Conservation (phyloP, 371 early-diverging fungal species). For the Mucor mucedo region DNA sequence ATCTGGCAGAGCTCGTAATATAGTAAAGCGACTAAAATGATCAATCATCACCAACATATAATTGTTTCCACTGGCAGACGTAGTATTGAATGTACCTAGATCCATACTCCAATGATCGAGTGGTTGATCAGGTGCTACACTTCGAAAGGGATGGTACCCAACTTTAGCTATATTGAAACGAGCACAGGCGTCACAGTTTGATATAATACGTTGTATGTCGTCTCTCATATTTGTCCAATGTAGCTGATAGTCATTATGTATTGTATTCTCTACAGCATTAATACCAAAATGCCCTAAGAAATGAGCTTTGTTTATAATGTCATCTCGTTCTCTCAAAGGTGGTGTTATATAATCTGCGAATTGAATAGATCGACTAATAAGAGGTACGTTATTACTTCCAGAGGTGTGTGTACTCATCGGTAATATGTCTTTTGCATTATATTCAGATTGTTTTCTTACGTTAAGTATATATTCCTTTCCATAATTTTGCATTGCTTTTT, state of each 20-base stretch:
- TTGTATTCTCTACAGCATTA: slow-evolving; percentile 6
- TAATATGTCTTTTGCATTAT: no score
- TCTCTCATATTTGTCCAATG: slow-evolving; percentile 17
- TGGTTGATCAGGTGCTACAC: not conserved
- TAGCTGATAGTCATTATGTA: slow-evolving; percentile 8
- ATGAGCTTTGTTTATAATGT: slow-evolving; percentile 3
- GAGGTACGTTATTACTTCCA: not conserved
- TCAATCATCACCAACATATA: slow-evolving; percentile 17
- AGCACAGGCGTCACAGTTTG: not conserved
- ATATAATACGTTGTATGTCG: slow-evolving; percentile 1
- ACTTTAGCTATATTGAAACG: slow-evolving; percentile 3
- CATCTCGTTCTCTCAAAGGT: not conserved
- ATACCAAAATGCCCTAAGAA: slow-evolving; percentile 12
- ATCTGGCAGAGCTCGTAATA: slow-evolving; percentile 4
- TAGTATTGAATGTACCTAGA: slow-evolving; percentile 8
- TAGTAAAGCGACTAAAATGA: slow-evolving; percentile 15
- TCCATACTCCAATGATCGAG: slow-evolving; percentile 16
- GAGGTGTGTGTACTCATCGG: not conserved
- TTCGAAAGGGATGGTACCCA: slow-evolving; percentile 6
- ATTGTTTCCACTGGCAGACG: slow-evolving; percentile 10
- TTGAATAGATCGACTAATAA: not conserved
- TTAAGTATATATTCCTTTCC: no score
- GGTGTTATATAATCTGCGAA: slow-evolving; percentile 15
- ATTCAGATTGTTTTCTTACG: no score
- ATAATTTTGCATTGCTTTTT: no score